Conservation (phyloP, 441 rosid species). For the Corymbia citriodora region DNA sequence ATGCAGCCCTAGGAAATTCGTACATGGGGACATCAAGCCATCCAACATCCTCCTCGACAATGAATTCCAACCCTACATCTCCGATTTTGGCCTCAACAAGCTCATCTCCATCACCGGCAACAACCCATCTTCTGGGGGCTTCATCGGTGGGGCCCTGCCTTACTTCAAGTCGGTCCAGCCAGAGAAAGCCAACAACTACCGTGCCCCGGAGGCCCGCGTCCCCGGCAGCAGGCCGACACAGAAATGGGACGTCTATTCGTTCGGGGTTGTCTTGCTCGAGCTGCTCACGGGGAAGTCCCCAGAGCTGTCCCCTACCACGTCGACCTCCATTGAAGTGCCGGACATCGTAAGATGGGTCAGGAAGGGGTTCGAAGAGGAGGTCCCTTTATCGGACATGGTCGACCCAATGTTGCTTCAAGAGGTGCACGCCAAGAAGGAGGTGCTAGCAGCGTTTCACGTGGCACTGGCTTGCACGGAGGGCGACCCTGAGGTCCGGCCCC, state of each 20-base stretch:
- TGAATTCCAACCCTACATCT: constrained; percentile 61
- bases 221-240: constrained; percentile 52
- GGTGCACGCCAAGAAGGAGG: constrained; percentile 91
- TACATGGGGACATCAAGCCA: constrained; percentile 85
- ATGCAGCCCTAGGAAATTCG: constrained; percentile 86
- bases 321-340: constrained; percentile 57
- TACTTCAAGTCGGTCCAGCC: constrained; percentile 56
- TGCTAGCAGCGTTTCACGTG: constrained; percentile 69
- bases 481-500: constrained; percentile 87
- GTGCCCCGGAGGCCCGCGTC: constrained; percentile 76
- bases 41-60: constrained; percentile 83
- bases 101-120: constrained; percentile 69
- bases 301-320: constrained; percentile 58
- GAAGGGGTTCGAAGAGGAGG: constrained; percentile 83
- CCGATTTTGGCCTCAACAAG: constrained; percentile 75
- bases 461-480: constrained; percentile 81
- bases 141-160: constrained; percentile 75
- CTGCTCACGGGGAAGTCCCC: constrained; percentile 86
- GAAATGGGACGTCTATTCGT: constrained; percentile 83
- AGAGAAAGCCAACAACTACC: constrained; percentile 58
- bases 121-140: constrained; percentile 69
- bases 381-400: constrained; percentile 81
- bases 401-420: constrained; percentile 79
- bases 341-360: constrained; percentile 86
- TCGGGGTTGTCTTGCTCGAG: constrained; percentile 79